These are phyloP conservation scores for Colletotrichum higginsianum DNA, from an alignment of 2,329 filamentous ascomycete species.

Conservation along the genomic window DNA sequence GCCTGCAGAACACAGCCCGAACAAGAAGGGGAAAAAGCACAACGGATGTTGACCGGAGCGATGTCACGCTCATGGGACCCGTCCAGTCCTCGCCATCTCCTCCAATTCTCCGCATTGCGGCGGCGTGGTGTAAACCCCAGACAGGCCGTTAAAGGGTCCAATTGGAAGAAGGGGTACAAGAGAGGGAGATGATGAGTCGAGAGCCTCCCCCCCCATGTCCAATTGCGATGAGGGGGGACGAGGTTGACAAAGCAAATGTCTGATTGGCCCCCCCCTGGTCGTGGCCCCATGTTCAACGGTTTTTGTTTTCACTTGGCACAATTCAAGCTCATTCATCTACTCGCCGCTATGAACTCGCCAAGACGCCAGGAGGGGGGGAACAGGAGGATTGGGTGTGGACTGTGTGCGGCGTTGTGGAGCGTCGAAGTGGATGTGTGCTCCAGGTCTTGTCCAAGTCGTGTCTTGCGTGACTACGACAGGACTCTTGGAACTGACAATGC, in stretches of 20 bases:
- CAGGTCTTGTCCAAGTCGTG: conserved; percentile 6
- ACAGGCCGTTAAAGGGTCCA: background rate
- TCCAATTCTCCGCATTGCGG: conserved; percentile 21
- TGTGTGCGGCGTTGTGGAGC: conserved; percentile 2
- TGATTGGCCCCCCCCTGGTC: conserved; percentile 19
- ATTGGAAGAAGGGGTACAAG: background rate
- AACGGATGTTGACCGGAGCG: conserved; percentile 34
- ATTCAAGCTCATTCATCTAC: conserved; percentile 32
- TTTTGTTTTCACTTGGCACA: conserved; percentile 20
- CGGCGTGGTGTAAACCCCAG: conserved; percentile 2
- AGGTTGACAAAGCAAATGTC: background rate
- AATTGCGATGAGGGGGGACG: background rate
- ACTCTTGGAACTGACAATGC: conserved; percentile 3
- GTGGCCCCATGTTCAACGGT: conserved; percentile 16
- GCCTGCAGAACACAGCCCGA: too few species aligned
- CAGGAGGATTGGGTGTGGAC: conserved; percentile 7
- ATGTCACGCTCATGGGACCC: conserved; percentile 24
- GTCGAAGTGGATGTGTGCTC: background rate
- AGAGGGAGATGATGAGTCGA: background rate
- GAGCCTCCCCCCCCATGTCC: background rate
- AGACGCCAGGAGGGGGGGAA: conserved; percentile 4
- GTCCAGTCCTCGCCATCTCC: background rate
- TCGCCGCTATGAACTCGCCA: conserved; percentile 27
- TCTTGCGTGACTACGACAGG: conserved; percentile 19
- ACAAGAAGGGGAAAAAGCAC: background rate